phyloP scores from a whole-genome alignment of 148 eudicot genomes.

The Chenopodium berlandieri region DNA sequence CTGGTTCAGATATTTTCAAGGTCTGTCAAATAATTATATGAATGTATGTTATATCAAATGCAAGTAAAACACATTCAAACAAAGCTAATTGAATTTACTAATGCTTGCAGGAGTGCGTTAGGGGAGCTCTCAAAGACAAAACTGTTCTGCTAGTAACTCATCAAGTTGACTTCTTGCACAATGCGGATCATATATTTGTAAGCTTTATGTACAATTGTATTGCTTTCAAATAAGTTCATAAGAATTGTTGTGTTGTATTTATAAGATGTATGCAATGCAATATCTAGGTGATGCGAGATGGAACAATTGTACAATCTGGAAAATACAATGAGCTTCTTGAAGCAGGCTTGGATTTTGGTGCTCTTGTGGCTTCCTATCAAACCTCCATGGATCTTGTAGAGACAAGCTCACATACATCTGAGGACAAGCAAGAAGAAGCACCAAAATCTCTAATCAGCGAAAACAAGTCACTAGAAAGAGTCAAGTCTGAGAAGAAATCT shows the following conservation, averaged over 20 bases:
- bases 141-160: constrained; percentile 91
- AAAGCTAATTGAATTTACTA: neutral
- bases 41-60: no score
- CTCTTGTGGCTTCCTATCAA: constrained; percentile 62
- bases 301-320: constrained; percentile 84
- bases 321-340: constrained; percentile 60
- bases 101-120: constrained; percentile 69
- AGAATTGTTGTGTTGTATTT: neutral
- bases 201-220: constrained; percentile 8
- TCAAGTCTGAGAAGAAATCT: constrained; percentile 25
- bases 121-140: constrained; percentile 75
- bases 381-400: constrained; percentile 59
- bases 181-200: constrained; percentile 80
- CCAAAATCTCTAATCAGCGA: constrained; percentile 32
- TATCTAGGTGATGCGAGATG: constrained; percentile 88
- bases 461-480: constrained; percentile 26
- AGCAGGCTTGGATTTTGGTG: constrained; percentile 66
- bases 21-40: constrained; percentile 23
- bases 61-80: no score
- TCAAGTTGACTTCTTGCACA: constrained; percentile 95
- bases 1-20: constrained; percentile 95
- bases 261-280: neutral
- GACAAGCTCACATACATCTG: constrained; percentile 27
- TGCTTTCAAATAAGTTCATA: neutral
- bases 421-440: constrained; percentile 11